phyloP scores from a whole-genome alignment of 192 early-diverging fungal genomes.

The Backusella parvicylindrica region DNA sequence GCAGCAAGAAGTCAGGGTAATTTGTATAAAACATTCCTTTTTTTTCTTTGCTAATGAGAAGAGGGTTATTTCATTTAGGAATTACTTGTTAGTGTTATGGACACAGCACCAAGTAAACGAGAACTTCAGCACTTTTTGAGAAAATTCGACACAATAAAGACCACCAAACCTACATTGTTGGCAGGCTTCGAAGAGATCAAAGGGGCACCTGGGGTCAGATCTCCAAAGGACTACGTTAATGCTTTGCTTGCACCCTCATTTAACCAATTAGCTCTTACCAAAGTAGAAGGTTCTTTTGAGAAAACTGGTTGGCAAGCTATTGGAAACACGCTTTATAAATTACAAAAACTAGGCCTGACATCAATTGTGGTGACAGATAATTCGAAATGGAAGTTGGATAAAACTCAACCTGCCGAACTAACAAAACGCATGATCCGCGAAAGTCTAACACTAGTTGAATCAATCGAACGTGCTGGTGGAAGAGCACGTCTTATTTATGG shows the following conservation, averaged over 20 bases:
- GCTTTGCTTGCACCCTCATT: constrained; percentile 26
- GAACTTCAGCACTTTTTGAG: constrained; percentile 63
- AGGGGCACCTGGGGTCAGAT: neutral
- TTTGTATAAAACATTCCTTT: neutral
- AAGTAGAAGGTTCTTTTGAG: constrained; percentile 49
- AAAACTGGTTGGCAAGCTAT: constrained; percentile 36
- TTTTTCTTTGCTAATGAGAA: neutral
- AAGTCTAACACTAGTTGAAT: constrained; percentile 56
- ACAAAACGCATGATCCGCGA: constrained; percentile 47
- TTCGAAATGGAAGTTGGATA: constrained; percentile 34
- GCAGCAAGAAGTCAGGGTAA: neutral
- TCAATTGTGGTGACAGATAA: constrained; percentile 66
- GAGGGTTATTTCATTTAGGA: constrained; percentile 36
- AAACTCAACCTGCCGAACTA: constrained; percentile 24
- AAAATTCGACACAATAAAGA: constrained; percentile 33
- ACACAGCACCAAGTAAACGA: constrained; percentile 54
- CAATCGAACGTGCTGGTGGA: constrained; percentile 72
- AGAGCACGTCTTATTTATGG: constrained; percentile 65
- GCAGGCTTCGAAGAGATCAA: neutral
- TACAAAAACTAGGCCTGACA: constrained; percentile 61
- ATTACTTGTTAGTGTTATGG: constrained; percentile 59
- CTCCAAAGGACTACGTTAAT: constrained; percentile 39
- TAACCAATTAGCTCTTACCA: constrained; percentile 61
- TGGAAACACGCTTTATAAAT: constrained; percentile 56
- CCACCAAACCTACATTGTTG: neutral